These are phyloP conservation scores for Cyberlindnera mrakii DNA, from an alignment of 805 yeast genomes.

Conservation along the genomic window DNA sequence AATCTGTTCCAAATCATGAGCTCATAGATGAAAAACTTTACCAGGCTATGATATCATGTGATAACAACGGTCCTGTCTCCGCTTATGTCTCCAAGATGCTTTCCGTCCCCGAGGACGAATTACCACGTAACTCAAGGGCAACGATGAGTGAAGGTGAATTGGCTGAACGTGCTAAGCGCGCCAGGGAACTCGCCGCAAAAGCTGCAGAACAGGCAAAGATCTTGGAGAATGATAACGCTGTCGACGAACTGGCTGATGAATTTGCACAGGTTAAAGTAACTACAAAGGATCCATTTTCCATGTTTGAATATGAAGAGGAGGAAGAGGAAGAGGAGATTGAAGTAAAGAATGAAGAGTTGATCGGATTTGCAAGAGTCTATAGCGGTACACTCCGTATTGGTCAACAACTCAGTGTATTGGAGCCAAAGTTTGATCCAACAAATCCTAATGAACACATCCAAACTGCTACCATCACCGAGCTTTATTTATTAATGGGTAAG, in stretches of 20 bases:
- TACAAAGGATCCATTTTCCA: conserved; percentile 29
- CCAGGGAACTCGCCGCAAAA: conserved; percentile 60
- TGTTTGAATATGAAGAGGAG: conserved; percentile 49
- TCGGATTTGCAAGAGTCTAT: conserved; percentile 86
- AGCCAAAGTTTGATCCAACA: conserved; percentile 80
- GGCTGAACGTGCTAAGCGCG: conserved; percentile 54
- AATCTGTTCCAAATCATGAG: conserved; percentile 46
- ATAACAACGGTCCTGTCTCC: conserved; percentile 53
- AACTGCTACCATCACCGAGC: conserved; percentile 55
- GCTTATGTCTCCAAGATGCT: conserved; percentile 89
- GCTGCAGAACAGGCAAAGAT: conserved; percentile 53
- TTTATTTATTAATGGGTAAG: conserved; percentile 87
- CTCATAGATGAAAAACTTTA: conserved; percentile 43
- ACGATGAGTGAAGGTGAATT: conserved; percentile 48
- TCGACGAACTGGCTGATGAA: conserved; percentile 21
- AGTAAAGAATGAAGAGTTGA: conserved; percentile 51
- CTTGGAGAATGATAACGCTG: conserved; percentile 11
- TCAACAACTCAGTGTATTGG: conserved; percentile 66
- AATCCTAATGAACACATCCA: conserved; percentile 49
- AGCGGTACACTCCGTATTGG: conserved; percentile 80
- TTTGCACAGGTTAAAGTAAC: conserved; percentile 18
- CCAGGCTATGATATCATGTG: conserved; percentile 60
- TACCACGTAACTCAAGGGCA: conserved; percentile 50
- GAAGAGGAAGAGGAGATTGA: conserved; percentile 38
- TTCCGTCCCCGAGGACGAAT: conserved; percentile 74